Conservation (phyloP, 495 filamentous ascomycete genomes). For the Podospora bellae-mahoneyi region DNA sequence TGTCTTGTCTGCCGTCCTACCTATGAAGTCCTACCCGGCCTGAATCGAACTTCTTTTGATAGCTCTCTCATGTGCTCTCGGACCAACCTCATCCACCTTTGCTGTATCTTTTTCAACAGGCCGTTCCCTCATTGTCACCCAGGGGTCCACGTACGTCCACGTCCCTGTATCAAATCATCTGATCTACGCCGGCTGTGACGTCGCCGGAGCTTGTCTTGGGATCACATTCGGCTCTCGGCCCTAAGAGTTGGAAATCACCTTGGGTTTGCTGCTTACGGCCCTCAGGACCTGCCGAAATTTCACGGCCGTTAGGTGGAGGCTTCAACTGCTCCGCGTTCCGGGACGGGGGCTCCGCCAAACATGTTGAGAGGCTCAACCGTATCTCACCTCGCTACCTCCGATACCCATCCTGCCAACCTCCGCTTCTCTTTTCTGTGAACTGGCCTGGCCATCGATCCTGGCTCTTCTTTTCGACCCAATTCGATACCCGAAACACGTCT, state of each 20-base stretch:
- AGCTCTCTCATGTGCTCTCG: not conserved
- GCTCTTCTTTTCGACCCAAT: not conserved
- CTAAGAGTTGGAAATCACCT: not conserved
- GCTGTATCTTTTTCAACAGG: not conserved
- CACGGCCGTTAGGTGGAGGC: not conserved
- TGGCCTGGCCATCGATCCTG: not conserved
- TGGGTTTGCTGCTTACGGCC: not conserved
- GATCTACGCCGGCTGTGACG: not conserved
- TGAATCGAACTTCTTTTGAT: not conserved
- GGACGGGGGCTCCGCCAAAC: not conserved
- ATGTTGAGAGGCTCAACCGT: not conserved
- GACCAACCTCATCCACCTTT: not conserved
- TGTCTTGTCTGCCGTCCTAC: conserved; percentile 3
- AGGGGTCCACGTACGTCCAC: not conserved
- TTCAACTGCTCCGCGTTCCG: not conserved
- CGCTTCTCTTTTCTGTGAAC: not conserved
- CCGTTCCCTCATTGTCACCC: not conserved
- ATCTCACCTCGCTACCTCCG: not conserved
- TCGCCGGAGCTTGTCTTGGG: not conserved
- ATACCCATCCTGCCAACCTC: not conserved
- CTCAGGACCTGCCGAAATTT: not conserved
- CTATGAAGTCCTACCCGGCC: not conserved
- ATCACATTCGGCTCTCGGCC: not conserved
- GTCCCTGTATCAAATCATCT: not conserved
- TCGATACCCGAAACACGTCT: not conserved